Evolutionary conservation across 371 early-diverging fungal species (phyloP).

Genomic region (Coemansia sp.): DNA sequence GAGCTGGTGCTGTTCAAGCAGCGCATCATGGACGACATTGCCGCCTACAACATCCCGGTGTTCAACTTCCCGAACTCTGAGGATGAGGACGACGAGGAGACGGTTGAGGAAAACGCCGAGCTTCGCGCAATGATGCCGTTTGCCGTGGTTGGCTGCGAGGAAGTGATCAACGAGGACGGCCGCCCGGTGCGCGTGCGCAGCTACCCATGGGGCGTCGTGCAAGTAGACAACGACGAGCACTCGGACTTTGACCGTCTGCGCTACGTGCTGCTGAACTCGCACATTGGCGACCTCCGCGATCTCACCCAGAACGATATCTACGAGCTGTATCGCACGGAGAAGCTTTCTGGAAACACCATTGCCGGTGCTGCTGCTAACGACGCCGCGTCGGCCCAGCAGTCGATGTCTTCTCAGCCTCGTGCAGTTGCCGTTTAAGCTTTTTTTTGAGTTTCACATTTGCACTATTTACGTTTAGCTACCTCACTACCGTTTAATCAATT

Average conservation of each 20-base stretch:
- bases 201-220: slow-evolving; percentile 99
- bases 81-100: slow-evolving; percentile 85
- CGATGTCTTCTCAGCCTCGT: slow-evolving; percentile 19
- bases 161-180: slow-evolving; percentile 65
- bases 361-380: not conserved
- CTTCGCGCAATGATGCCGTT: slow-evolving; percentile 91
- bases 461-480: not conserved
- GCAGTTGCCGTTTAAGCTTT: slow-evolving; percentile 18
- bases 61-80: slow-evolving; percentile 72
- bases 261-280: slow-evolving; percentile 88
- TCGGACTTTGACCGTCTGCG: slow-evolving; percentile 97
- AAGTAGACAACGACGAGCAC: slow-evolving; percentile 86
- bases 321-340: slow-evolving; percentile 95
- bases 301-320: slow-evolving; percentile 72
- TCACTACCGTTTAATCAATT: not conserved
- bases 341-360: slow-evolving; percentile 56
- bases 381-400: not conserved
- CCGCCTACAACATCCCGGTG: slow-evolving; percentile 89
- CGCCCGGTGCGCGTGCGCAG: slow-evolving; percentile 88
- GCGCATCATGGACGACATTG: slow-evolving; percentile 90
- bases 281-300: slow-evolving; percentile 93
- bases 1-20: slow-evolving; percentile 82
- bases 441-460: not conserved
- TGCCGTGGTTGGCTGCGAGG: slow-evolving; percentile 95
- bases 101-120: slow-evolving; percentile 94